A percentile compares a stretch with the other conserved stretches of the same genome.
Conservation (phyloP, 2,329 filamentous ascomycete genomes). For the Pseudocercospora vitis region DNA sequence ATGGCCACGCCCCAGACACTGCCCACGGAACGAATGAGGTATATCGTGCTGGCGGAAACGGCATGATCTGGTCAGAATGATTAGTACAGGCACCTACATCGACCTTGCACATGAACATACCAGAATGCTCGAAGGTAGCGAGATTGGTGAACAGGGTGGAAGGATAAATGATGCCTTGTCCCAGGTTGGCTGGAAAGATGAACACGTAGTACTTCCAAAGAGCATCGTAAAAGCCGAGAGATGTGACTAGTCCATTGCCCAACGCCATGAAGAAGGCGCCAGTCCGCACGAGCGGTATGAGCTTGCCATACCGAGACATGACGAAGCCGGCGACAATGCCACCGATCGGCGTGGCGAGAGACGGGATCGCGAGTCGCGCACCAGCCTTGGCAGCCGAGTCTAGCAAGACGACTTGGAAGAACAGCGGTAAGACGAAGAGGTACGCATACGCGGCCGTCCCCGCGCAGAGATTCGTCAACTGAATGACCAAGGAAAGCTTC, state of each 20-base stretch:
- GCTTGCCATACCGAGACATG: slow-evolving; percentile 50
- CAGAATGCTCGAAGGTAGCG: slow-evolving; percentile 61
- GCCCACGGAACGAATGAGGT: slow-evolving; percentile 63
- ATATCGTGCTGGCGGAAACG: slow-evolving; percentile 62
- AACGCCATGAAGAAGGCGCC: slow-evolving; percentile 48
- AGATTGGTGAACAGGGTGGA: slow-evolving; percentile 61
- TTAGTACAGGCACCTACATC: not conserved
- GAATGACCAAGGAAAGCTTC: slow-evolving; percentile 54
- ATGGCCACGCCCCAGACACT: slow-evolving; percentile 65
- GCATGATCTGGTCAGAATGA: slow-evolving; percentile 55
- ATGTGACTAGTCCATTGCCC: slow-evolving; percentile 45
- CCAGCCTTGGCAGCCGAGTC: slow-evolving; percentile 49
- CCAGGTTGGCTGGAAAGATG: slow-evolving; percentile 49
- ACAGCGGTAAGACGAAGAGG: slow-evolving; percentile 50
- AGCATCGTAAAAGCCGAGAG: slow-evolving; percentile 44
- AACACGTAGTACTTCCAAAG: slow-evolving; percentile 49
- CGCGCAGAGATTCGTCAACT: slow-evolving; percentile 60
- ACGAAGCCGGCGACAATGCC: slow-evolving; percentile 47
- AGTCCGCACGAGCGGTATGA: slow-evolving; percentile 43
- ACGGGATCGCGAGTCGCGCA: slow-evolving; percentile 47
- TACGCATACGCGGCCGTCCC: slow-evolving; percentile 63
- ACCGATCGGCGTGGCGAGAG: slow-evolving; percentile 47
- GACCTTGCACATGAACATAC: slow-evolving; percentile 38
- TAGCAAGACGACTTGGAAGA: slow-evolving; percentile 69
- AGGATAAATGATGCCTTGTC: slow-evolving; percentile 50